Percentiles rank a stretch among this genome's conserved stretches.
These are phyloP conservation scores for Ceratobasidium sp. DNA, from an alignment of 1,284 basidiomycete species.

Conservation along the genomic window DNA sequence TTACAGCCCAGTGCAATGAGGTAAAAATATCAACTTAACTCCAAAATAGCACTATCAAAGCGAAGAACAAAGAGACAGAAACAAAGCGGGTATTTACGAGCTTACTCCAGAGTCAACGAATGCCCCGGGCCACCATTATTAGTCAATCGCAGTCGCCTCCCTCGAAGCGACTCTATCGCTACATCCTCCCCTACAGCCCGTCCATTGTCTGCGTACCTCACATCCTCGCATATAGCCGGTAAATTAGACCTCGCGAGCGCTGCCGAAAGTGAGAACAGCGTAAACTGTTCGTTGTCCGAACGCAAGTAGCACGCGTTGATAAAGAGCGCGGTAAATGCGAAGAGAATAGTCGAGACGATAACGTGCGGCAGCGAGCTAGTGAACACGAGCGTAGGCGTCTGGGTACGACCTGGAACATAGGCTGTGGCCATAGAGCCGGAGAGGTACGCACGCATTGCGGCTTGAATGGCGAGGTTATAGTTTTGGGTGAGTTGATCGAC, in stretches of 20 bases:
- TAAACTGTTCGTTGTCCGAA: conserved; percentile 36
- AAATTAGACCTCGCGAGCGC: conserved; percentile 30
- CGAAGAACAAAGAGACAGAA: not conserved
- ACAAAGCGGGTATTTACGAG: conserved; percentile 3
- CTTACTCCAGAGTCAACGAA: conserved; percentile 33
- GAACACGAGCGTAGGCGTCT: conserved; percentile 25
- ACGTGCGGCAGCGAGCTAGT: conserved; percentile 41
- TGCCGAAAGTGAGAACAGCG: conserved; percentile 28
- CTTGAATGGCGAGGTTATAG: conserved; percentile 37
- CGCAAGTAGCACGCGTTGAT: conserved; percentile 32
- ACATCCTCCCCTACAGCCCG: conserved; percentile 14
- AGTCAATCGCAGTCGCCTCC: not conserved
- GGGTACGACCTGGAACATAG: conserved; percentile 36
- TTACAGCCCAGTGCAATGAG: too few relatives aligned
- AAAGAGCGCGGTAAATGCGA: conserved; percentile 28
- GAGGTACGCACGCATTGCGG: conserved; percentile 37
- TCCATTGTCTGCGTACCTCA: conserved; percentile 12
- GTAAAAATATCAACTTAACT: not conserved
- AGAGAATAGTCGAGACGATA: conserved; percentile 31
- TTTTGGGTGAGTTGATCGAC: conserved; percentile 19
- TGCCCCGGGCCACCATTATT: conserved; percentile 35
- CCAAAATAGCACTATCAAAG: not conserved
- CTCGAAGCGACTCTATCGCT: conserved; percentile 10
- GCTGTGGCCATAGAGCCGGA: conserved; percentile 23
- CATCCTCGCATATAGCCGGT: conserved; percentile 33